Percentiles rank a stretch among this genome's conserved stretches.
phyloP scores from a whole-genome alignment of 2,329 filamentous ascomycete species.

The Xylariaceae sp. region DNA sequence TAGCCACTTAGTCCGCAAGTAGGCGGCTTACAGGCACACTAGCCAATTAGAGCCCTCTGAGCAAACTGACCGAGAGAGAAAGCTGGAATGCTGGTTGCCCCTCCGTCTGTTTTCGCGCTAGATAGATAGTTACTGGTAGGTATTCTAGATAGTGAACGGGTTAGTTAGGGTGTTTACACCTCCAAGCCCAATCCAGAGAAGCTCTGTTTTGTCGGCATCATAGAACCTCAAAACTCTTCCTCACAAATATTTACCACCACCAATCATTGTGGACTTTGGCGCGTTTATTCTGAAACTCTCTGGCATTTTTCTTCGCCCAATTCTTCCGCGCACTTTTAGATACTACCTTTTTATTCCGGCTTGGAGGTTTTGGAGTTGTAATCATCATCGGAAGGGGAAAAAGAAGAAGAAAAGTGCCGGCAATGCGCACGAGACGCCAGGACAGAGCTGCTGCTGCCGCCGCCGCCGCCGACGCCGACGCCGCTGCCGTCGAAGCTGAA shows the following conservation, averaged over 20 bases:
- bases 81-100: no score
- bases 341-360: not conserved
- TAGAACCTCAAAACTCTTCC: not conserved
- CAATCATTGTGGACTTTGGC: not conserved
- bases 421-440: slow-evolving; percentile 21
- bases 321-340: not conserved
- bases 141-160: no score
- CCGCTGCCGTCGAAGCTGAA: not conserved
- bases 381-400: not conserved
- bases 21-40: no score
- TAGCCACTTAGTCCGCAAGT: no score
- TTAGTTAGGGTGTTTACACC: not conserved
- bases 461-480: slow-evolving; percentile 1
- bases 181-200: not conserved
- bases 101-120: no score
- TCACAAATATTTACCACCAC: not conserved
- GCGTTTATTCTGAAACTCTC: not conserved
- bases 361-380: not conserved
- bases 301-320: not conserved
- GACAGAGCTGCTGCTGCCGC: slow-evolving; percentile 12
- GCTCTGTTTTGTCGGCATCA: not conserved
- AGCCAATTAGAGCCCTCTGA: no score
- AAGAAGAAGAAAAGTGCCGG: not conserved
- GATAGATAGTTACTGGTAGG: no score
- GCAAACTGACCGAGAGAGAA: no score